A percentile compares a stretch with the other conserved stretches of the same genome.
phyloP scores from a whole-genome alignment of 2,329 filamentous ascomycete genomes.

The Xylariaceae sp. region DNA sequence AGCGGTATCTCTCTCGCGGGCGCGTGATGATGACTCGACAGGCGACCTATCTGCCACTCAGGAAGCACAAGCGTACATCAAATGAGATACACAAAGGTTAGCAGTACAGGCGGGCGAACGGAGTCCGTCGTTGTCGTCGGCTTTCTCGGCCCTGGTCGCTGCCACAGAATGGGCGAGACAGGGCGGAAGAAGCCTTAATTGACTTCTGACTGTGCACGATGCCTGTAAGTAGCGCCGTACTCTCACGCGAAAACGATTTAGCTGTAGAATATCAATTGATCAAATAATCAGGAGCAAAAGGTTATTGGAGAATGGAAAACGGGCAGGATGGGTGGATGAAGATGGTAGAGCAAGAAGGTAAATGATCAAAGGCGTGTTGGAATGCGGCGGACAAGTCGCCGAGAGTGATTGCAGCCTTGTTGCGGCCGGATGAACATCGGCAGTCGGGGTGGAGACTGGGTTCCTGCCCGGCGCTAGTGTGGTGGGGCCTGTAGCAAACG shows the following conservation, averaged over 20 bases:
- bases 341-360: not conserved
- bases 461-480: not conserved
- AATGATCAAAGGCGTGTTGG: slow-evolving; percentile 2
- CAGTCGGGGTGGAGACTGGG: not conserved
- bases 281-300: not conserved
- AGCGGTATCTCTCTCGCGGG: not conserved
- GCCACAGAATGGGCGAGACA: not conserved
- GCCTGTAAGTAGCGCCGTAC: not conserved
- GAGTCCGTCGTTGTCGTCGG: not conserved
- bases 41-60: slow-evolving; percentile 12
- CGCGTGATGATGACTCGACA: slow-evolving; percentile 3
- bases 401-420: slow-evolving; percentile 1
- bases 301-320: not conserved
- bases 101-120: not conserved
- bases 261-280: not conserved
- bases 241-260: not conserved
- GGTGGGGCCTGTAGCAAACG: not conserved
- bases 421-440: not conserved
- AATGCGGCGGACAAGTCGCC: not conserved
- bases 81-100: not conserved
- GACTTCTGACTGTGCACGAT: not conserved
- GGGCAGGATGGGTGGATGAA: not conserved
- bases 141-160: not conserved
- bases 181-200: not conserved
- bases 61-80: slow-evolving; percentile 14